Evolutionary conservation across 768 basidiomycete species (phyloP), one percentile per base, ranked within the genome.

Genomic region (Termitomyces sp.): DNA sequence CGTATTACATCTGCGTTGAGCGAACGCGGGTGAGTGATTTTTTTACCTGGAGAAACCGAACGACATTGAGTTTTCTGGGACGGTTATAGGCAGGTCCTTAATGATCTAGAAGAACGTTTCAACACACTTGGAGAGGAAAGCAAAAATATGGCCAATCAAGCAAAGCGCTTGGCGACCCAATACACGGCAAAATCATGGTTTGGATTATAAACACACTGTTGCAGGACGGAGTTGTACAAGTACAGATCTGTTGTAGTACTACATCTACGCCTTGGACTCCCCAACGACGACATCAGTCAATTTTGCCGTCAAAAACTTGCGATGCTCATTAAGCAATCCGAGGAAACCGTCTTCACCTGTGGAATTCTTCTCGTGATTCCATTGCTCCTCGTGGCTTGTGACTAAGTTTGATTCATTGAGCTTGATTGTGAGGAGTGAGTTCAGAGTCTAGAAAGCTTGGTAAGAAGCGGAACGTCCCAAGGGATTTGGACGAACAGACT

Each of bases 141-240:
- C 67, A 84, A 78, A 67, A 81, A 75, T 64, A 88, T 90, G 87
- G 80, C 85, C 1, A 67, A 78, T 1, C 87, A 90, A 84, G 88
- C 89, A 7, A 90, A 87, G 68, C 77, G 78, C 44, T 69, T 89
- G 6, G 89, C 89, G 16, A 74, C 85, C 15, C 79, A 86, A 65
- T 86, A 89, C 66, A 79, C 81, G 1, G 78, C 85, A 22, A 90
- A 86, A 73, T 78, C 79, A 35, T 90, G 88, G 88, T 85, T 90
- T 72, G 79, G 81, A 16, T 79, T 86, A 48, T 57, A 7, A 32
- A n/a, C 3, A 36, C 5, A 12, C 45, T 39, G 16, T 24, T 38
- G 3, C 7, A 24, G 12, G 7, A 7, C 0, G 22, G 2, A 15
- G 4, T 36, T 15, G 42, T 28, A 28, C 28, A 28, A 35, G 28